These are phyloP conservation scores for Tuber umbilicatum DNA, from an alignment of 495 filamentous ascomycete species.

Conservation along the genomic window DNA sequence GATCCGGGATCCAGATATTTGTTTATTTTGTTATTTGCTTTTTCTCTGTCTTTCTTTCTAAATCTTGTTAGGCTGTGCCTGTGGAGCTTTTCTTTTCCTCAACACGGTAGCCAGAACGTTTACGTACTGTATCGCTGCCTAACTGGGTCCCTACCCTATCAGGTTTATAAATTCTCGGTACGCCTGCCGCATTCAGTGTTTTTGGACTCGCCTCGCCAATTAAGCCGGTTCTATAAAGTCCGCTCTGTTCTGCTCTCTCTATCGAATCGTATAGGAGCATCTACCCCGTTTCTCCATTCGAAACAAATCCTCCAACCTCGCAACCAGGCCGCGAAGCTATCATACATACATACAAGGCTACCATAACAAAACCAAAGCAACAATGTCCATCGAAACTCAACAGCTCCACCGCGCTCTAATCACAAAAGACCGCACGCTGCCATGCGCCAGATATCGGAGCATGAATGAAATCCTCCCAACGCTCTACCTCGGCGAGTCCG, in stretches of 20 bases:
- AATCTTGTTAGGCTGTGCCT: not conserved
- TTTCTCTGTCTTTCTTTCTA: not conserved
- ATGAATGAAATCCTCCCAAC: slow-evolving; percentile 35
- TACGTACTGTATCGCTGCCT: not conserved
- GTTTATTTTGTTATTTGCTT: not conserved
- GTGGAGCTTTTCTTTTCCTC: not conserved
- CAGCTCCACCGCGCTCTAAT: slow-evolving; percentile 35
- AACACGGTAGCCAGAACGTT: not conserved
- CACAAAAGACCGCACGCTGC: slow-evolving; percentile 32
- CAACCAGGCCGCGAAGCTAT: not conserved
- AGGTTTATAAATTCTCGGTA: not conserved
- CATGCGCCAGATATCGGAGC: slow-evolving; percentile 32
- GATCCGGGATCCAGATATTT: not conserved
- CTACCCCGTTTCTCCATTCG: not conserved
- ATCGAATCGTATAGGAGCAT: not conserved
- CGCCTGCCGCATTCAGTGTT: not conserved
- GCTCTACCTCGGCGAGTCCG: slow-evolving; percentile 35
- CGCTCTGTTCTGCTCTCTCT: not conserved
- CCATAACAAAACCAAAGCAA: slow-evolving; percentile 6
- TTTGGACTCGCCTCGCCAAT: not conserved
- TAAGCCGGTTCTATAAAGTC: not conserved
- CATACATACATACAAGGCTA: not conserved
- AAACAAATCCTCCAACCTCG: not conserved
- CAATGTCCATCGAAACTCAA: slow-evolving; percentile 34
- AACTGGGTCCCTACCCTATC: not conserved